Evolutionary conservation across 2,329 filamentous ascomycete genomes (phyloP).

Genomic region (Colletotrichum tropicale): DNA sequence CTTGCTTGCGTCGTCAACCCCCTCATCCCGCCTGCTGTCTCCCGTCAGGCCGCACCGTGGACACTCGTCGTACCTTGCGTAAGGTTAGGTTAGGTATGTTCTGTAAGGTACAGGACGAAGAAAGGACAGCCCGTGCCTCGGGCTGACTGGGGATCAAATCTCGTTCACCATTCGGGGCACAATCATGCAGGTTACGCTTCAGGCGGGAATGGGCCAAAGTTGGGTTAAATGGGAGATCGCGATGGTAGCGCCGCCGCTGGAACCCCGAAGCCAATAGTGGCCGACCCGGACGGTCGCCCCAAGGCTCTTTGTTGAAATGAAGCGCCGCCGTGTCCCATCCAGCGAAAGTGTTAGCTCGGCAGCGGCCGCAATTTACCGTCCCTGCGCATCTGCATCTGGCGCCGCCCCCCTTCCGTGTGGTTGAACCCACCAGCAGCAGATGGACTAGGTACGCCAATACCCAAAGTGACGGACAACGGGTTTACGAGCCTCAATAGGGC

Average conservation of each 20-base stretch:
- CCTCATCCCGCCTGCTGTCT: background rate
- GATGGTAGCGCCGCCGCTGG: conserved; percentile 18
- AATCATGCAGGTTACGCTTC: conserved; percentile 1
- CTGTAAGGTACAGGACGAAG: background rate
- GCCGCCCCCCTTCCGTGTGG: background rate
- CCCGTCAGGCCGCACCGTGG: background rate
- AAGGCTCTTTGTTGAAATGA: conserved; percentile 18
- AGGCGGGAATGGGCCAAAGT: background rate
- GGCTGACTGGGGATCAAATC: background rate
- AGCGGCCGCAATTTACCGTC: conserved; percentile 18
- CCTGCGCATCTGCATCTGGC: conserved; percentile 7
- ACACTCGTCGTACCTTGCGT: background rate
- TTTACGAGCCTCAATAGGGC: background rate
- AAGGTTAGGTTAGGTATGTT: background rate
- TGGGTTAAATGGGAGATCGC: background rate
- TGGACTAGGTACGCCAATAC: background rate
- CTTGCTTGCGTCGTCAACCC: background rate
- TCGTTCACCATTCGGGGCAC: background rate
- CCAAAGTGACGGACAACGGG: background rate
- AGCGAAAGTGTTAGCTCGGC: conserved; percentile 15
- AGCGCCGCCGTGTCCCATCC: background rate
- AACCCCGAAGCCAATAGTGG: conserved; percentile 16
- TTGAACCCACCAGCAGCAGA: background rate
- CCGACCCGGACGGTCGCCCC: background rate
- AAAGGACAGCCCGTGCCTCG: background rate